phyloP scores from a whole-genome alignment of 179 eudicot genomes.

The Actinidia arguta region DNA sequence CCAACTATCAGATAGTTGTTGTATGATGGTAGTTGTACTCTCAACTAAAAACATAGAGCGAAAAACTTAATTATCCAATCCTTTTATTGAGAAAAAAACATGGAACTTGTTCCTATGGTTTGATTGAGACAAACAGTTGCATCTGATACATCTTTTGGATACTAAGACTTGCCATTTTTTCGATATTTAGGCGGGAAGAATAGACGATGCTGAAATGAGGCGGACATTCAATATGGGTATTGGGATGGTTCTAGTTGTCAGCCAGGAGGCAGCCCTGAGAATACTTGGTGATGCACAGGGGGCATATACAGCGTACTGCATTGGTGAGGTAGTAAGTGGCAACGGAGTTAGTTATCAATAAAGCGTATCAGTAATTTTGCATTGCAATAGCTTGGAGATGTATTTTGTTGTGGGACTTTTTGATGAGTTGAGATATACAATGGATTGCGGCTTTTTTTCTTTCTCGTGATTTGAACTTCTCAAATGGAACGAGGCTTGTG shows the following conservation, averaged over 20 bases:
- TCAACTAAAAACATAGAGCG: too few relatives aligned
- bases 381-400: not conserved
- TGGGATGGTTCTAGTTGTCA: slow-evolving; percentile 91
- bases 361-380: not conserved
- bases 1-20: too few relatives aligned
- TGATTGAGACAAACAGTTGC: not conserved
- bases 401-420: not conserved
- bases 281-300: slow-evolving; percentile 55
- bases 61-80: not conserved
- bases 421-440: slow-evolving; percentile 5
- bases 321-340: slow-evolving; percentile 79
- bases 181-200: slow-evolving; percentile 62
- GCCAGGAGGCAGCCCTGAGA: slow-evolving; percentile 64
- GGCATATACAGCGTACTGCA: slow-evolving; percentile 53
- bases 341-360: slow-evolving; percentile 75
- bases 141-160: not conserved
- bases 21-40: too few relatives aligned
- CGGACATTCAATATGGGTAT: slow-evolving; percentile 94
- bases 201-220: slow-evolving; percentile 86
- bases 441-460: not conserved
- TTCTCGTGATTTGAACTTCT: not conserved
- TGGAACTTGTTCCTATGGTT: not conserved
- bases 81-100: not conserved
- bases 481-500: not conserved
- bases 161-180: not conserved